Conservation (phyloP, 805 yeast species). For the Wickerhamomyces kurtzmanii region DNA sequence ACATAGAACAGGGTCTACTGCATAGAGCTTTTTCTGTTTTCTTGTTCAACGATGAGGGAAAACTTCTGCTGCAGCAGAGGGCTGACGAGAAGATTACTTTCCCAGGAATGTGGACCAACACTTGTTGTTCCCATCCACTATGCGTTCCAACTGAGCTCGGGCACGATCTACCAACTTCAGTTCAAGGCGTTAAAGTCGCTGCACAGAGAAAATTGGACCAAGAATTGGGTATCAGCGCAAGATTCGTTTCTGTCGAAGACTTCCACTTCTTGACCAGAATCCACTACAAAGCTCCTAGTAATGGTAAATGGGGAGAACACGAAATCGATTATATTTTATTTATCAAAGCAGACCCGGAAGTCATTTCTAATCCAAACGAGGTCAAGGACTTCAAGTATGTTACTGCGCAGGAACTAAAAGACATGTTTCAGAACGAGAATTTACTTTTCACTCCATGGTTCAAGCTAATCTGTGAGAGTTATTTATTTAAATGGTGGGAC, state of each 20-base stretch:
- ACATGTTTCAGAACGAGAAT: conserved; percentile 62
- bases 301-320: conserved; percentile 92
- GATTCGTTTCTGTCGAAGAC: conserved; percentile 48
- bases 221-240: conserved; percentile 74
- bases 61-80: conserved; percentile 85
- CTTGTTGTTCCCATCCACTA: conserved; percentile 97
- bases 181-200: conserved; percentile 75
- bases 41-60: conserved; percentile 66
- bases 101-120: conserved; percentile 96
- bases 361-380: conserved; percentile 67
- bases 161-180: conserved; percentile 40
- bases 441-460: conserved; percentile 96
- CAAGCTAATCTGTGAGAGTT: conserved; percentile 86
- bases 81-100: conserved; percentile 96
- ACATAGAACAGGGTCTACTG: conserved; percentile 75
- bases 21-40: conserved; percentile 98
- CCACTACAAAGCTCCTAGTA: conserved; percentile 84
- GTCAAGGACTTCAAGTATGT: conserved; percentile 79
- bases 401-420: conserved; percentile 49
- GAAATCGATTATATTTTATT: conserved; percentile 93
- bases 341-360: conserved; percentile 43
- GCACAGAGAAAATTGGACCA: conserved; percentile 90
- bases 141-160: conserved; percentile 81
- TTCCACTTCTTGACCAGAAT: conserved; percentile 87
- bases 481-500: conserved; percentile 92